Evolutionary conservation across 2,329 filamentous ascomycete species (phyloP).

Genomic region (Colletotrichum sojae): DNA sequence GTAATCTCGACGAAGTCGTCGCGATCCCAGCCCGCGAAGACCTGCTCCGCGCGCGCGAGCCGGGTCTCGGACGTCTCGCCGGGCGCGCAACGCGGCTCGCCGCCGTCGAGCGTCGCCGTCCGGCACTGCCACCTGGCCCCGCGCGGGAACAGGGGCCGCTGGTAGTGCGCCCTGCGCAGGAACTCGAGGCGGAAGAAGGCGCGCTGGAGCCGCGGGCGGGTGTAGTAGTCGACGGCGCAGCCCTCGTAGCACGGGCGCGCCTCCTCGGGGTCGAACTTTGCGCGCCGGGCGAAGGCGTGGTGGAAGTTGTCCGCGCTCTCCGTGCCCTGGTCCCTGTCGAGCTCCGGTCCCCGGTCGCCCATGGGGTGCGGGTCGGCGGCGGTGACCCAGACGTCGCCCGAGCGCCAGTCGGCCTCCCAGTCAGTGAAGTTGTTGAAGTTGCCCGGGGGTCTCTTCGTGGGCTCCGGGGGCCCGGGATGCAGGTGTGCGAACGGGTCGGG

Average conservation of each 20-base stretch:
- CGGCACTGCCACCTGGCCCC: constrained; percentile 17
- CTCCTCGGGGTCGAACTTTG: background rate
- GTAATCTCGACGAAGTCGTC: constrained; percentile 19
- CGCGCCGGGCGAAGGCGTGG: constrained; percentile 13
- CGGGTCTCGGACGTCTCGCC: constrained; percentile 20
- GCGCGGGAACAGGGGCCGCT: constrained; percentile 6
- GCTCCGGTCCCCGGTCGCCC: background rate
- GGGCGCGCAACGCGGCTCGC: background rate
- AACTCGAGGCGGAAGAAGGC: constrained; percentile 37
- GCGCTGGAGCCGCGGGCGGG: constrained; percentile 19
- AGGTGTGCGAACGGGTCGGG: background rate
- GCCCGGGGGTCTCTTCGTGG: background rate
- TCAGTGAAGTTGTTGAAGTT: background rate
- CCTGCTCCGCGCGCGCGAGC: background rate
- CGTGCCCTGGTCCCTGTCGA: constrained; percentile 7
- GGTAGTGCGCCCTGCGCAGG: constrained; percentile 20
- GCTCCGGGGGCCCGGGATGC: no score
- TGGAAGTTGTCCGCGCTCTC: constrained; percentile 15
- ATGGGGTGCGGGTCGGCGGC: background rate
- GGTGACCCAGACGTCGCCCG: no score
- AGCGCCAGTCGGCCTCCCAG: constrained; percentile 22
- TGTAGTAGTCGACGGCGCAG: background rate
- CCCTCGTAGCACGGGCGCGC: background rate
- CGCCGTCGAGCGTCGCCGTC: background rate
- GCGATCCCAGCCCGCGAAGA: constrained; percentile 17